A percentile compares a stretch with the other conserved stretches of the same genome.
These are phyloP conservation scores for Pisolithus microcarpus DNA, from an alignment of 768 basidiomycete genomes.

Conservation along the genomic window DNA sequence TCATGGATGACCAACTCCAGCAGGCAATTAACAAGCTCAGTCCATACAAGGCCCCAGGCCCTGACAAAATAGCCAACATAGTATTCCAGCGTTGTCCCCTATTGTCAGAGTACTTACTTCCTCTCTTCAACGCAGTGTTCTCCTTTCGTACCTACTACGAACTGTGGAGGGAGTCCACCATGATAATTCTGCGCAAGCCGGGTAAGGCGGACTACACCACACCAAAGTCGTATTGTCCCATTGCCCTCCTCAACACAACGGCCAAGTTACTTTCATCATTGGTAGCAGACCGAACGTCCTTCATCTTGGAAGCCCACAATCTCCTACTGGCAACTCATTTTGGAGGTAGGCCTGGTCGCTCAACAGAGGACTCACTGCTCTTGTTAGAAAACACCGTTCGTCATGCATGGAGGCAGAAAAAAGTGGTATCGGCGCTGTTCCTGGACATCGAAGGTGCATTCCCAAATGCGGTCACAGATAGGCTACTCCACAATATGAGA, in stretches of 20 bases:
- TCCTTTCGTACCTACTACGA: conserved; percentile 6
- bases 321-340: conserved; percentile 33
- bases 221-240: conserved; percentile 31
- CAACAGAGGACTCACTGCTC: conserved; percentile 32
- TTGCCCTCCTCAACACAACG: conserved; percentile 28
- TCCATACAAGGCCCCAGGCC: conserved; percentile 17
- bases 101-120: not conserved
- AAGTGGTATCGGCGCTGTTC: conserved; percentile 33
- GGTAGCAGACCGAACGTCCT: conserved; percentile 18
- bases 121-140: conserved; percentile 9
- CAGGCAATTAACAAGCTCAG: conserved; percentile 7
- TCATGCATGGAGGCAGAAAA: conserved; percentile 27
- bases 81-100: conserved; percentile 16
- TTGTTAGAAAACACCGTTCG: conserved; percentile 29
- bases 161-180: conserved; percentile 21
- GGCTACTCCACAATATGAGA: conserved; percentile 27
- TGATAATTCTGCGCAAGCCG: conserved; percentile 30
- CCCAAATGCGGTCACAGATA: conserved; percentile 29
- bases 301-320: conserved; percentile 23
- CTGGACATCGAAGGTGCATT: conserved; percentile 40
- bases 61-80: conserved; percentile 24
- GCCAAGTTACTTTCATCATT: conserved; percentile 24
- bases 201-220: conserved; percentile 28
- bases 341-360: conserved; percentile 32
- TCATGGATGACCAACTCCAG: conserved; percentile 9